phyloP scores from a whole-genome alignment of 768 basidiomycete genomes.

The Hypsizygus marmoreus region DNA sequence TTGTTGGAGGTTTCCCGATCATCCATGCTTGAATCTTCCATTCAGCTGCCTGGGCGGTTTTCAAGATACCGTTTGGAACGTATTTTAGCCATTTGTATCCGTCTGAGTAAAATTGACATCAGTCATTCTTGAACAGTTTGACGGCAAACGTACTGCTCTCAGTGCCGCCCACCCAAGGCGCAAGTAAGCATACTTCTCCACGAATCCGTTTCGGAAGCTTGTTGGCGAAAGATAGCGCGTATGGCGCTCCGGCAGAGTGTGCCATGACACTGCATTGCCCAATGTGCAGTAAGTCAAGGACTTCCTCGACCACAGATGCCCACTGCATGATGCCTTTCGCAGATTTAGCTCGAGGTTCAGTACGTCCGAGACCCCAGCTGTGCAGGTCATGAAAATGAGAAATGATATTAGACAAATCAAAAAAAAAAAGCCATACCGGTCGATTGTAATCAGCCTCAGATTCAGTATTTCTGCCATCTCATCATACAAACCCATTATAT shows the following conservation, averaged over 20 bases:
- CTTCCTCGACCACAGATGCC: constrained; percentile 88
- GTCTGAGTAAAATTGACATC: constrained; percentile 37
- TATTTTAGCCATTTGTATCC: constrained; percentile 98
- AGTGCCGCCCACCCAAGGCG: constrained; percentile 94
- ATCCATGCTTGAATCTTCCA: constrained; percentile 98
- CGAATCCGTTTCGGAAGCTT: constrained; percentile 71
- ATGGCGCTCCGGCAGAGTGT: constrained; percentile 94
- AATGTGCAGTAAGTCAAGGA: constrained; percentile 79
- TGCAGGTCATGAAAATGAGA: constrained; percentile 14
- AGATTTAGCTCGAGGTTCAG: constrained; percentile 67
- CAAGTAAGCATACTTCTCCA: constrained; percentile 85
- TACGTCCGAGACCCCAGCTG: constrained; percentile 93
- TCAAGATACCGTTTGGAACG: constrained; percentile 89
- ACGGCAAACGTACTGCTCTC: constrained; percentile 70
- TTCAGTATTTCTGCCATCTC: constrained; percentile 91
- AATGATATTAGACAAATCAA: constrained; percentile 7
- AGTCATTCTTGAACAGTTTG: constrained; percentile 2
- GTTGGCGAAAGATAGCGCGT: constrained; percentile 87
- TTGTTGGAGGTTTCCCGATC: constrained; percentile 91
- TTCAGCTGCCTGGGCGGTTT: constrained; percentile 95
- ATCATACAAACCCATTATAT: constrained; percentile 94
- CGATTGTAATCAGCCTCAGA: constrained; percentile 89
- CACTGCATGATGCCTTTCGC: constrained; percentile 86
- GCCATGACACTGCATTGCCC: constrained; percentile 87
- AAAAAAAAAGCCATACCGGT: constrained; percentile 56